Conservation (phyloP, 495 filamentous ascomycete species). For the Evernia prunastri region DNA sequence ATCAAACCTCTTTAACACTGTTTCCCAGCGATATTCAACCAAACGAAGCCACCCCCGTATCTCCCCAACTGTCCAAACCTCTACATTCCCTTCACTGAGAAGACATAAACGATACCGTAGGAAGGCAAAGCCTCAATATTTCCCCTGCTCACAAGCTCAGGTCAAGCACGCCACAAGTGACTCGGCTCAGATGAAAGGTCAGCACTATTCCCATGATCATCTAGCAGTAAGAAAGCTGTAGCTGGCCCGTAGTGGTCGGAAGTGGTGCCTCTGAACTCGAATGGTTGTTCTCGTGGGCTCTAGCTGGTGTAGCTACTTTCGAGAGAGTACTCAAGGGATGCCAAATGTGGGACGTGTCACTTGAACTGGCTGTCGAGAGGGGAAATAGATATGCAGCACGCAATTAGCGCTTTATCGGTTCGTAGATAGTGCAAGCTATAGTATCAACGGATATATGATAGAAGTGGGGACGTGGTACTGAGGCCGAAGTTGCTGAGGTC, state of each 20-base stretch:
- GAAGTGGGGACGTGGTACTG: background rate
- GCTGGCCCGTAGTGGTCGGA: background rate
- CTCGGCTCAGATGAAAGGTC: too few species aligned
- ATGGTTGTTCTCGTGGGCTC: background rate
- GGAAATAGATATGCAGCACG: too few species aligned
- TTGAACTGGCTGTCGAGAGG: background rate
- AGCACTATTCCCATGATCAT: background rate
- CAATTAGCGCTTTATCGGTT: background rate
- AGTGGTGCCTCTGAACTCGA: background rate
- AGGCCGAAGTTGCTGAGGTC: background rate
- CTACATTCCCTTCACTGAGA: too few species aligned
- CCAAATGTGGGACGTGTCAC: background rate
- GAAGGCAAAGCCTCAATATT: background rate
- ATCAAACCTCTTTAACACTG: background rate
- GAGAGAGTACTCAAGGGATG: background rate
- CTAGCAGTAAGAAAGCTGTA: background rate
- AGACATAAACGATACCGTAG: background rate
- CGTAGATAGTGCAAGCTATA: background rate
- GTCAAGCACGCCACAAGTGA: too few species aligned
- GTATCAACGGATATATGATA: background rate
- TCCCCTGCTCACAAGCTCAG: too few species aligned
- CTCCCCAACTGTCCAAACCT: too few species aligned
- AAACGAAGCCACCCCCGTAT: too few species aligned
- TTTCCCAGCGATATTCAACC: background rate
- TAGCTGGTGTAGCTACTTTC: background rate